Base-by-base conservation (phyloP, 2,329 filamentous ascomycete species). In the Eutypella sp. region DNA sequence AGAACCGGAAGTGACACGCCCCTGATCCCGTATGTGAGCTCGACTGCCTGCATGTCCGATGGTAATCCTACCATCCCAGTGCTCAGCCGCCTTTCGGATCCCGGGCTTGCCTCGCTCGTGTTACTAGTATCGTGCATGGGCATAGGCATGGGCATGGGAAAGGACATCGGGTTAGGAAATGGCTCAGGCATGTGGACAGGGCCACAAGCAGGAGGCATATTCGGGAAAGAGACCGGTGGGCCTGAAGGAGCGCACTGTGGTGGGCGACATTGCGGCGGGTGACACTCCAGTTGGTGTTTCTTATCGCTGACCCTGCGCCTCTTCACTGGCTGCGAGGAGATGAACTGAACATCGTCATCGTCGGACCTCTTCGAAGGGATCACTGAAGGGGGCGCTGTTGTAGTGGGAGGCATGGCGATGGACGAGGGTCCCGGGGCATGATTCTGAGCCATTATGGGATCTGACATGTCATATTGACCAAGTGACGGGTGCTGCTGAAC, bases 261-360 rank as follows among this genome's bases (percentile, higher is more conserved):
- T n/a, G n/a, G n/a, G n/a, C n/a, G n/a, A n/a, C n/a, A n/a, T n/a
- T n/a, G n/a, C n/a, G n/a, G n/a, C 39, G 42, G 45, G 1, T 46
- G 37, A 19, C 16, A 40, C 9, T 11, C 46, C 13, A 19, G 37
- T 40, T 41, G 38, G 16, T 42, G 37, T 16, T 36, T 42, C 37
- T 46, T 47, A 20, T 55, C 52, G 38, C 50, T 62, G 48, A 53
- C 53, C 52, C 58, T 66, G 36, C 53, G 58, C 51, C 62, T 70
- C 58, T 71, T 73, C 42, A 71, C 65, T 9, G 70, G 69, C 20
- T 67, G 66, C 18, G 64, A 67, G 37, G 68, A 72, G 25, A 75
- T 59, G 44, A 74, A 71, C 50, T 73, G 63, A 25, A 74, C 60
- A 41, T 74, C 72, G 47, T 74, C 72, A 47, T 62, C 57, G 40